These are phyloP conservation scores for Boletus subcaerulescens DNA, from an alignment of 768 basidiomycete genomes.

Conservation along the genomic window DNA sequence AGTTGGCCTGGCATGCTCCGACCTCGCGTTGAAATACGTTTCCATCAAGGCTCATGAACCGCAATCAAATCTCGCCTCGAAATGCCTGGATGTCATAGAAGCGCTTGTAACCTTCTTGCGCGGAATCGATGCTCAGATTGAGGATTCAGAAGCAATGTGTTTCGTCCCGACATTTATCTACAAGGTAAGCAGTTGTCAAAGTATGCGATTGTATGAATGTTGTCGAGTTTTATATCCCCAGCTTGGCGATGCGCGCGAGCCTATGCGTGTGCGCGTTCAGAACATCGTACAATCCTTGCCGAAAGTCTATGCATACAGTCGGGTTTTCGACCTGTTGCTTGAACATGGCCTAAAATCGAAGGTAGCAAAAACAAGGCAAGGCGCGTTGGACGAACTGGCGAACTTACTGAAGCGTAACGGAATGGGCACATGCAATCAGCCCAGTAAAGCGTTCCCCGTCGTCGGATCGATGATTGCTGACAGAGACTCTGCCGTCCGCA, in stretches of 20 bases:
- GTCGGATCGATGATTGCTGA: slow-evolving; percentile 82
- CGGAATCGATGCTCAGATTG: slow-evolving; percentile 68
- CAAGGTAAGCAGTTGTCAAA: slow-evolving; percentile 55
- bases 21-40: slow-evolving; percentile 89
- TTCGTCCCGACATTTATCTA: slow-evolving; percentile 87
- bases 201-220: neutral
- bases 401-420: slow-evolving; percentile 78
- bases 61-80: slow-evolving; percentile 83
- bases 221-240: slow-evolving; percentile 30
- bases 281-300: slow-evolving; percentile 83
- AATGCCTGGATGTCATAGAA: slow-evolving; percentile 86
- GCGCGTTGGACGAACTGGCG: slow-evolving; percentile 78
- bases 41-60: slow-evolving; percentile 89
- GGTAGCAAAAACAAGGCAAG: slow-evolving; percentile 88
- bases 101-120: slow-evolving; percentile 75
- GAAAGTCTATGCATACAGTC: slow-evolving; percentile 90
- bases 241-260: slow-evolving; percentile 92
- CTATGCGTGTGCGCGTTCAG: slow-evolving; percentile 73
- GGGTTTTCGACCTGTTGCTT: slow-evolving; percentile 82
- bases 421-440: slow-evolving; percentile 71
- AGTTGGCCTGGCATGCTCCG: slow-evolving; percentile 80
- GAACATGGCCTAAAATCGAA: slow-evolving; percentile 89
- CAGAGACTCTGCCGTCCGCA: slow-evolving; percentile 85
- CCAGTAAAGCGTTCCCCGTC: slow-evolving; percentile 71
- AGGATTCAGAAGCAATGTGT: slow-evolving; percentile 81